Evolutionary conservation across 2,329 filamentous ascomycete species (phyloP), one percentile per base, ranked within the genome.

Genomic region (Triangularia setosa): DNA sequence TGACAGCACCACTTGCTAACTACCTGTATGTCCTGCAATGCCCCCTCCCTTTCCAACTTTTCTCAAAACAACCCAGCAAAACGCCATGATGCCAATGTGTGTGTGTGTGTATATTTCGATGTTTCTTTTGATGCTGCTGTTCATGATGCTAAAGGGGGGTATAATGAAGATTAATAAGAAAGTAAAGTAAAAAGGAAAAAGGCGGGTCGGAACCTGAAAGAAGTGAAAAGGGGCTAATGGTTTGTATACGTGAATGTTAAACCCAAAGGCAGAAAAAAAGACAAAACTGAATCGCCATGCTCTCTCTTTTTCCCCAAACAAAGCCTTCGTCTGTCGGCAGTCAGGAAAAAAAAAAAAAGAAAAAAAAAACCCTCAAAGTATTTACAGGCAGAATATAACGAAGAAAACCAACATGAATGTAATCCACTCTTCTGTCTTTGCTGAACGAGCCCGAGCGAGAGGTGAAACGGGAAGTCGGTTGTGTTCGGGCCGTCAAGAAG

Each of bases 71-170:
- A 16, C 35, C 48, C 35, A 56, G 44, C 52, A 62, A 59, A 63
- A 48, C 61, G 58, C 60, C 65, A 33, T 65, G 40, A 28, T 48
- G 61, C 60, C 40, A 48, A 48, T 23, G 40, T 48, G 40, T 48
- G 40, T 21, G 40, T 23, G 18, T 48, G n/a, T 23, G 40, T n/a
- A 14, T 40, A n/a, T 40, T n/a, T 40, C 33, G n/a, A 48, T 48
- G 40, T 48, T 48, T 14, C 28, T 30, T 23, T 9, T 28, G 23
- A n/a, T 55, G 53, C 6, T 55, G 6, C 12, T 25, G 4, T 8
- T 55, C 21, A 55, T 55, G 53, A 59, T 48, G 59, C 23, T 60
- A 64, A 53, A 28, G 16, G 18, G 60, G 61, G 61, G 55, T 66
- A 63, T 67, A 65, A 58, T 61, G 40, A n/a, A 28, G 18, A 40